Base-by-base conservation (phyloP, 2,329 filamentous ascomycete species). In the Trichophyton verrucosum region DNA sequence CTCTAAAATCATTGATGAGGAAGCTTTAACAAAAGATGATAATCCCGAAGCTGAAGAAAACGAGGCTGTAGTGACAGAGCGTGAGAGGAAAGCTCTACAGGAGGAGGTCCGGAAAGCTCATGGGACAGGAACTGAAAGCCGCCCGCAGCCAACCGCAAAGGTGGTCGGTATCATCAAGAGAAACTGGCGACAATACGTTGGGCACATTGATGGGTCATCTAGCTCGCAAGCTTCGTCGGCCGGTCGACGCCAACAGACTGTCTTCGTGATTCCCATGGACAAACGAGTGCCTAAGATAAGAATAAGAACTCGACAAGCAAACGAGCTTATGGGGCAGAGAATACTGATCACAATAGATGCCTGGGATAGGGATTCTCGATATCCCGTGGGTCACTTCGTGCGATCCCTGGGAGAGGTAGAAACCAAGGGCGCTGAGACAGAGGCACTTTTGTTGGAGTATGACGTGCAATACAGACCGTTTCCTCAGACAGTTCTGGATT, bases 381-480 rank as follows among this genome's bases (percentile, higher is more conserved):
- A 97, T 70, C 94, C 94, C 1, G 83, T 89, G 17, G 94, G 94
- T 9, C 94, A 99, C 72, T 95, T 97, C 68, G 87, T 99, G 57
- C 87, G 94, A 62, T 94, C 91, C 24, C 77, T 99, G 7, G 94
- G 94, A 65, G 91, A 96, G 72, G 77, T 99, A 55, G 94, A 99
- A 75, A 95, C 89, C 4, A 97, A 99, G 74, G 90, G 88, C n/a
- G 94, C 94, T 6, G 94, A 97, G 76, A 99, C 94, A 0, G 94
- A 99, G 73, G 94, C 94, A 20, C 77, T 99, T 51, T 79, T 99
- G 9, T 80, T 99, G 30, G 94, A 99, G 72, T 96, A 91, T 76
- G 94, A 99, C 70, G 94, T 99, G 2, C 94, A 99, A 72, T 99
- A 99, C 75, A 85, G 92, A 61, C 94, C 94, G 0, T 99, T 99